A percentile compares a stretch with the other conserved stretches of the same genome.
Conservation (phyloP, 257 asterid species). For the Mentha longifolia region DNA sequence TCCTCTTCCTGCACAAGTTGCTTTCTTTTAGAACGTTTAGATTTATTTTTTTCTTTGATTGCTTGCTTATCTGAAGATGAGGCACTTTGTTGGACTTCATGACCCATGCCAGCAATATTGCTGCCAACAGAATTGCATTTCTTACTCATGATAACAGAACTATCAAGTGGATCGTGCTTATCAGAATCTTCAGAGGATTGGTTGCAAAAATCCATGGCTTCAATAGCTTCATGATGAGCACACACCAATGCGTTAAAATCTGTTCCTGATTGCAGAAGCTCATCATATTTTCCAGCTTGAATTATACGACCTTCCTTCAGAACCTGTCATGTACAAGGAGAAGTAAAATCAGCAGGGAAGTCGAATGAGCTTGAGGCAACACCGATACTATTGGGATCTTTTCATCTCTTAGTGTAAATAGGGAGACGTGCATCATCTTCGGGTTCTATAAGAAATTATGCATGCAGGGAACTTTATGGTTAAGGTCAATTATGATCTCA, state of each 20-base stretch:
- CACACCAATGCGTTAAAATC: constrained; percentile 83
- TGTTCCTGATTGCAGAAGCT: constrained; percentile 95
- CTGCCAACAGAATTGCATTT: constrained; percentile 60
- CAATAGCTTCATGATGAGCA: constrained; percentile 98
- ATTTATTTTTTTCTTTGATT: constrained; percentile 89
- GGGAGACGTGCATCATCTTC: too few relatives aligned
- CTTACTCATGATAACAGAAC: constrained; percentile 56
- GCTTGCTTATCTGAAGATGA: constrained; percentile 76
- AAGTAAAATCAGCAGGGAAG: constrained; percentile 27
- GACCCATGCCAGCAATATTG: constrained; percentile 55
- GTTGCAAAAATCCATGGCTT: constrained; percentile 82
- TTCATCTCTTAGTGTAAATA: neutral
- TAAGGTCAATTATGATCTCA: constrained; percentile 12
- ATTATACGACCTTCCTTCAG: constrained; percentile 86
- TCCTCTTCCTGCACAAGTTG: constrained; percentile 99
- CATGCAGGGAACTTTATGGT: constrained; percentile 13
- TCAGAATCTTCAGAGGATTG: constrained; percentile 67
- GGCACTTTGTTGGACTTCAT: constrained; percentile 63
- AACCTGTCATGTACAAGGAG: constrained; percentile 57
- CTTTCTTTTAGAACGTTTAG: constrained; percentile 79
- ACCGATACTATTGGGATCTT: constrained; percentile 20
- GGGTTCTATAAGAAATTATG: neutral
- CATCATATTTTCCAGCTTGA: constrained; percentile 96
- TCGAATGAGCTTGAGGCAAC: neutral
- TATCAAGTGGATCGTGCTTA: constrained; percentile 53